Percentiles rank a stretch among this genome's conserved stretches.
Conservation (phyloP, 2,329 filamentous ascomycete species). For the Aspergillus flavus region DNA sequence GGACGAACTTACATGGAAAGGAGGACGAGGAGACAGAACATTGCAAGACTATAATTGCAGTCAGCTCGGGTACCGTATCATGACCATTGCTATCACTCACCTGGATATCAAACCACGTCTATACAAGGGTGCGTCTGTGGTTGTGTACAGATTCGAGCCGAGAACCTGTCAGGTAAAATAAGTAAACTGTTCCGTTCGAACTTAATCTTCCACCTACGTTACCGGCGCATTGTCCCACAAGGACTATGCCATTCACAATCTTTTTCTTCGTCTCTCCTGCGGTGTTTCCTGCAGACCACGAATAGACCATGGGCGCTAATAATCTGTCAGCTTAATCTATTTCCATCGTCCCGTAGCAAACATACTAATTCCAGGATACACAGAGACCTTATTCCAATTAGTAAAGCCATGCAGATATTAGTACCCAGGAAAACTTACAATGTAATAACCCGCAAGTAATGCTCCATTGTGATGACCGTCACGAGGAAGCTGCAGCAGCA, state of each 20-base stretch:
- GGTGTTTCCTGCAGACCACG: conserved; percentile 66
- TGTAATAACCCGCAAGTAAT: conserved; percentile 60
- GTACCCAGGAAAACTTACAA: conserved; percentile 32
- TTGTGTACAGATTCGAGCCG: conserved; percentile 66
- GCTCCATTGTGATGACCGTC: conserved; percentile 50
- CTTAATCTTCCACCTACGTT: conserved; percentile 46
- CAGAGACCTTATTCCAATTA: conserved; percentile 49
- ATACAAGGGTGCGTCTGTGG: conserved; percentile 62
- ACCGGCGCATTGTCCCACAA: conserved; percentile 66
- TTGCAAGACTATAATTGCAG: conserved; percentile 45
- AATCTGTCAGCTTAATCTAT: conserved; percentile 13
- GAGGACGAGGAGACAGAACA: conserved; percentile 63
- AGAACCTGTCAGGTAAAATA: conserved; percentile 48
- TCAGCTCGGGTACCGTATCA: background rate
- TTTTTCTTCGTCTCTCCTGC: conserved; percentile 72
- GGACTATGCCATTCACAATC: conserved; percentile 64
- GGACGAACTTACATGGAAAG: conserved; percentile 47
- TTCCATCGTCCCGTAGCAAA: background rate
- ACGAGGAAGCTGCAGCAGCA: conserved; percentile 56
- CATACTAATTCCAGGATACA: conserved; percentile 61
- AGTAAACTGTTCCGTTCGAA: background rate
- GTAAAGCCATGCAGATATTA: conserved; percentile 1
- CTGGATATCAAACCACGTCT: conserved; percentile 61
- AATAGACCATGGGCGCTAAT: conserved; percentile 67
- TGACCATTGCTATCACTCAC: conserved; percentile 24